Conservation (phyloP, 2,329 filamentous ascomycete genomes). For the Aspergillus aculeatus region DNA sequence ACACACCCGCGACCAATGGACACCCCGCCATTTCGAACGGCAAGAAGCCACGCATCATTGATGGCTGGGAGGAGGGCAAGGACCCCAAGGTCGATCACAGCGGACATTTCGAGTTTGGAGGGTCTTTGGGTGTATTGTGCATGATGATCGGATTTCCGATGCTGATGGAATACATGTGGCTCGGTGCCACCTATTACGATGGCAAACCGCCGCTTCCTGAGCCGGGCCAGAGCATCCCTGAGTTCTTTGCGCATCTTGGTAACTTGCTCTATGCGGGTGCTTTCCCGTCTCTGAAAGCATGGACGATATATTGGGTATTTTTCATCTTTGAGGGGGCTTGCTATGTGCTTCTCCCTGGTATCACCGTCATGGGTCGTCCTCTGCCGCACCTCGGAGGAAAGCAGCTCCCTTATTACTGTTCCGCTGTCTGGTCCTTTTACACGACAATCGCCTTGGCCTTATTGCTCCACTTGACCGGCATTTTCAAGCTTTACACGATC, state of each 20-base stretch:
- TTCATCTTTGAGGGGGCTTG: constrained; percentile 78
- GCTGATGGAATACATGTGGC: constrained; percentile 99
- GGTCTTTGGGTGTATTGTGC: constrained; percentile 70
- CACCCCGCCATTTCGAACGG: constrained; percentile 18
- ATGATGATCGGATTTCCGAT: constrained; percentile 94
- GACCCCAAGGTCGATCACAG: constrained; percentile 48
- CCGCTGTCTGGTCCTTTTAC: constrained; percentile 83
- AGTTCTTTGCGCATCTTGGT: constrained; percentile 71
- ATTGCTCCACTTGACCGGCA: constrained; percentile 74
- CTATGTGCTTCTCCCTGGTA: constrained; percentile 83
- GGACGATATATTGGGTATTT: constrained; percentile 93
- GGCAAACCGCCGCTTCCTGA: constrained; percentile 72
- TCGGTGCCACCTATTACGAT: constrained; percentile 88
- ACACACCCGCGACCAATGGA: constrained; percentile 21
- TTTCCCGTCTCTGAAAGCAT: constrained; percentile 78
- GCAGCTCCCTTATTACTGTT: constrained; percentile 93
- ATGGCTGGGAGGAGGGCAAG: constrained; percentile 43
- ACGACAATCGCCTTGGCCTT: constrained; percentile 71
- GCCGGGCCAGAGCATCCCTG: constrained; percentile 63
- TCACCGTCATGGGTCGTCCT: constrained; percentile 85
- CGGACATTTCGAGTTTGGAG: constrained; percentile 77
- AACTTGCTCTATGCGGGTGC: constrained; percentile 77
- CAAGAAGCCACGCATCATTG: constrained; percentile 35
- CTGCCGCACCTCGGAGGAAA: constrained; percentile 78
- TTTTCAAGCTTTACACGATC: constrained; percentile 87